Base-by-base conservation (phyloP, 805 yeast species). In the Starmera caribaea region DNA sequence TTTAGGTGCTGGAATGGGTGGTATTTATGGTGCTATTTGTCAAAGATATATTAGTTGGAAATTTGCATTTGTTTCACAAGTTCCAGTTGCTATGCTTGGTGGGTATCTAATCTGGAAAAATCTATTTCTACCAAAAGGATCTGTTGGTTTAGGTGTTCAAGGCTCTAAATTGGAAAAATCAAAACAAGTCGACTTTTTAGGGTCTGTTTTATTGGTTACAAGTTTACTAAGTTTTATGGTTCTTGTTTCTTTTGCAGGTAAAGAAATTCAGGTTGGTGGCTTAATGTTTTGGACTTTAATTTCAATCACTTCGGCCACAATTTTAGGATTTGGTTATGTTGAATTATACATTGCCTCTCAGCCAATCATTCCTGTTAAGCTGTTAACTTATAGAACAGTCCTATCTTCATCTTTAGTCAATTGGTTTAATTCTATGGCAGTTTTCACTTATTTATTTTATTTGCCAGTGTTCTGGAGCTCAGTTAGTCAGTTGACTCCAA, bases 1-100 rank as follows among this genome's bases (percentile, higher is more conserved):
- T 10, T 50, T 76, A 10, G 95, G 95, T 14, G 81, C 85, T n/a
- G 76, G 81, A 0, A 53, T 70, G 27, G 89, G 90, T 24, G 88
- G 87, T 8, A 53, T 73, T 1, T 53, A 72, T 44, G 81, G 79
- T 30, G 87, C 88, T 2, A 45, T 70, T 16, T 59, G 79, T 38
- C 69, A 79, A 28, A 61, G 63, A 8, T 55, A 49, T 34, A 58
- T 67, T 34, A 84, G 85, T 12, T 84, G 94, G 95, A 65, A 88
- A 54, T 65, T 63, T 60, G 76, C 80, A 2, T 77, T 76, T 50
- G 47, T 66, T 21, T 44, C 67, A 31, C 81, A 79, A 51, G 64
- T 73, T 10, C 76, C 81, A n/a, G 56, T 74, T 15, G 63, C 77
- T 16, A 17, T 69, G 38, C 40, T 59, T 16, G 71, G 65, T 58